Evolutionary conservation across 1,139 yeast species (phyloP).

Genomic region (Scheffersomyces titani): DNA sequence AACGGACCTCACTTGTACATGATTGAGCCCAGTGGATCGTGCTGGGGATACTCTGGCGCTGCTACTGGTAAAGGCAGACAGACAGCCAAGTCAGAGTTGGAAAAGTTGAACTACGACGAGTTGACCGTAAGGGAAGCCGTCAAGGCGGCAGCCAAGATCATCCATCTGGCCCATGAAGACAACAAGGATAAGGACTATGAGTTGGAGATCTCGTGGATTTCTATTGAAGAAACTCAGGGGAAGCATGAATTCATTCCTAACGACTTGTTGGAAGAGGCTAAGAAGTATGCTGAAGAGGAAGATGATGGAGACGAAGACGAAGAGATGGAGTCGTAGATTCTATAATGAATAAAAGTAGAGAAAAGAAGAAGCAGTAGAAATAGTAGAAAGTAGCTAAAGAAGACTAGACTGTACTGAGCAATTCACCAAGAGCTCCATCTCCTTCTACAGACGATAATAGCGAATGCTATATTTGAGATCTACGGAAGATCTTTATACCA

Average conservation of each 20-base stretch:
- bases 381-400: not conserved
- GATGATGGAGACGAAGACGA: constrained; percentile 66
- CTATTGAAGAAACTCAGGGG: constrained; percentile 76
- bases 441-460: too few relatives aligned
- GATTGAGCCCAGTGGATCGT: constrained; percentile 96
- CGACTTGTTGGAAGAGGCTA: constrained; percentile 78
- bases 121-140: constrained; percentile 80
- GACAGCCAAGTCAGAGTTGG: constrained; percentile 92
- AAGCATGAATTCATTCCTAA: constrained; percentile 77
- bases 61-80: constrained; percentile 99
- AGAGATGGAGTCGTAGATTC: constrained; percentile 23
- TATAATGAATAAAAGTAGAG: not conserved
- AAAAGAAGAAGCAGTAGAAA: not conserved
- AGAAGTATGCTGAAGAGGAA: constrained; percentile 77
- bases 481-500: too few relatives aligned
- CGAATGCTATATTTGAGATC: too few relatives aligned
- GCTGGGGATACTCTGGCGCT: constrained; percentile 97
- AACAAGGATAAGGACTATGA: constrained; percentile 97
- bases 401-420: not conserved
- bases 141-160: constrained; percentile 90
- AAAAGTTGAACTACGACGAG: constrained; percentile 75
- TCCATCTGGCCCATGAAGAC: constrained; percentile 94
- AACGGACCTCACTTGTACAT: constrained; percentile 90
- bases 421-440: not conserved
- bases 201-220: constrained; percentile 86